Evolutionary conservation across 2,329 filamentous ascomycete species (phyloP), one percentile per base, ranked within the genome.

Genomic region (Kalaharituber pfeilii): DNA sequence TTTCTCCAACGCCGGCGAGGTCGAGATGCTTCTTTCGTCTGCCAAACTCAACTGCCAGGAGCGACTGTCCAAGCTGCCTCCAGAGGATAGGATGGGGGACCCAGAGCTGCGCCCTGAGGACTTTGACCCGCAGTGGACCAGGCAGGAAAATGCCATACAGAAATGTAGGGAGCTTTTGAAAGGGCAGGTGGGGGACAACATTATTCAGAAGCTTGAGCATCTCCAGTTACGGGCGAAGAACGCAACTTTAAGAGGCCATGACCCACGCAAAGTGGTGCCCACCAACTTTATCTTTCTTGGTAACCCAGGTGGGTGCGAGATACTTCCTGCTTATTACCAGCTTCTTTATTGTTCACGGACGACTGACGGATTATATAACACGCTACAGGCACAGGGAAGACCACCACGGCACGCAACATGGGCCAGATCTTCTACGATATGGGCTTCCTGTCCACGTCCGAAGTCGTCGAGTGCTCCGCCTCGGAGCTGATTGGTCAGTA

Each of bases 1-100:
- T 58, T 85, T 84, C 64, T 78, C 84, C 1, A 88, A 89, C 61
- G 82, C 78, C 0, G 78, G 82, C 0, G 82, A 86, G 58, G 76
- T 91, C 18, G 82, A 89, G 49, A 82, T 75, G n/a, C 64, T 86
- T 0, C 69, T 85, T 0, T 71, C 77, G 50, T 64, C 65, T 0
- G 76, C 80, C 0, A 83, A 82, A 58, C 63, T 57, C 5, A 58
- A 57, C 39, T 60, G 56, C 27, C 56, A 57, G 39, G n/a, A n/a
- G n/a, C n/a, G n/a, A n/a, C n/a, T n/a, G n/a, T n/a, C n/a, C n/a
- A n/a, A n/a, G n/a, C n/a, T n/a, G n/a, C n/a, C n/a, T n/a, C n/a
- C n/a, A n/a, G n/a, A n/a, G n/a, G n/a, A n/a, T n/a, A n/a, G n/a
- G n/a, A n/a, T n/a, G n/a, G n/a, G n/a, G n/a, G n/a, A n/a, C n/a